Base-by-base conservation (phyloP, 1,139 yeast genomes). In the Wickerhamomyces sp. region DNA sequence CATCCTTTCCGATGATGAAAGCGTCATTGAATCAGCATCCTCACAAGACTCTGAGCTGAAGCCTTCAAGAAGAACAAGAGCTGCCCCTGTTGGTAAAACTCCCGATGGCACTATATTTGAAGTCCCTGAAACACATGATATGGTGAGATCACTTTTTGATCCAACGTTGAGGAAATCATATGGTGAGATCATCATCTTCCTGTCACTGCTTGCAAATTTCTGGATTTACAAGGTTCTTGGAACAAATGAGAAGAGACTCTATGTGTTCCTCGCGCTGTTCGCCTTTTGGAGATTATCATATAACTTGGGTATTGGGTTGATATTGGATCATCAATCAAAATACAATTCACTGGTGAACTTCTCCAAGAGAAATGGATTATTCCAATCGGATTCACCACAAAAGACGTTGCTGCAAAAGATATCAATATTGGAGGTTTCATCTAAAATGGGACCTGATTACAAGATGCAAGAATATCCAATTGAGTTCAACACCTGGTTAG, bases 91-190 rank as follows among this genome's bases (percentile, higher is more conserved):
- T 42, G 83, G 82, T 1, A 71, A 74, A 47, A 76, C 81, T 31
- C 70, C 74, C 47, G 59, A 66, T 13, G 66, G 63, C 13, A 50
- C 50, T 6, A 69, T 73, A 13, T 87, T 87, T 55, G 63, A 66
- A 18, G 93, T 87, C 7, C 95, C 95, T 2, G 78, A 78, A 55
- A 88, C 96, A 27, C 86, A 84, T 58, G 96, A 88, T 61, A 87
- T 88, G 95, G 86, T 88, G 33, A 75, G 89, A 54, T 83, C 94
- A 1, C 68, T 88, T 43, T 81, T 88, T 57, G 94, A 87, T 65
- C 95, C 95, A 2, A 73, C 82, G 3, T 66, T 86, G 43, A 73
- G 78, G 43, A 89, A 88, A 62, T 82, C 93, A 1, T 66, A 78
- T 47, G 75, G 83, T 43, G 96, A 88, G 60, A 54, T 76, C 26